Evolutionary conservation across 371 early-diverging fungal species (phyloP).

Genomic region (Apophysomyces variabilis): DNA sequence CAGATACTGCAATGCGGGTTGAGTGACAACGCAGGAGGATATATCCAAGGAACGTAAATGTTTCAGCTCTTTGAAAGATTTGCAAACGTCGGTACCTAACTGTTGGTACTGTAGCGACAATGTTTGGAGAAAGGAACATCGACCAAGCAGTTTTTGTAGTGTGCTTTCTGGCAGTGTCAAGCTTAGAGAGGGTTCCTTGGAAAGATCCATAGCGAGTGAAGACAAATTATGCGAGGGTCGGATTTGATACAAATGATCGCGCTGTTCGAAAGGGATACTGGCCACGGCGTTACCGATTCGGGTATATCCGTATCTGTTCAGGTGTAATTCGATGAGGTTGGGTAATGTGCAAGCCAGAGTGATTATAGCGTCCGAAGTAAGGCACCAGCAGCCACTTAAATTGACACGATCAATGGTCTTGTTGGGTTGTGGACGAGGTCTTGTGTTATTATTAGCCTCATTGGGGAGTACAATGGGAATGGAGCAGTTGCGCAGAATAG

Average conservation of each 20-base stretch:
- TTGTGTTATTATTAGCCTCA: not conserved
- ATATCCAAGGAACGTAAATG: conserved; percentile 41
- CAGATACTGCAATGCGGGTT: conserved; percentile 32
- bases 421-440: not conserved
- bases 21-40: conserved; percentile 37
- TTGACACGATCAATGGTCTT: conserved; percentile 23
- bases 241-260: conserved; percentile 48
- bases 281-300: conserved; percentile 16
- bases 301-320: conserved; percentile 32
- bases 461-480: conserved; percentile 21
- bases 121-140: conserved; percentile 16
- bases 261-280: conserved; percentile 23
- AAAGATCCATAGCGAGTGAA: conserved; percentile 40
- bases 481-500: conserved; percentile 28
- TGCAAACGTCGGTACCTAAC: conserved; percentile 17
- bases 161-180: conserved; percentile 28
- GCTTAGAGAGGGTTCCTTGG: conserved; percentile 28
- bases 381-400: conserved; percentile 40
- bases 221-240: conserved; percentile 42
- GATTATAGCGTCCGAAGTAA: conserved; percentile 32
- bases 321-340: conserved; percentile 18
- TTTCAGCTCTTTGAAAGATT: conserved; percentile 14
- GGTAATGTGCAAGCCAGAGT: conserved; percentile 33
- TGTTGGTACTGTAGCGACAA: conserved; percentile 44
- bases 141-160: conserved; percentile 13